Evolutionary conservation across 1,284 basidiomycete species (phyloP).

Genomic region (Cutaneotrichosporon sp.): DNA sequence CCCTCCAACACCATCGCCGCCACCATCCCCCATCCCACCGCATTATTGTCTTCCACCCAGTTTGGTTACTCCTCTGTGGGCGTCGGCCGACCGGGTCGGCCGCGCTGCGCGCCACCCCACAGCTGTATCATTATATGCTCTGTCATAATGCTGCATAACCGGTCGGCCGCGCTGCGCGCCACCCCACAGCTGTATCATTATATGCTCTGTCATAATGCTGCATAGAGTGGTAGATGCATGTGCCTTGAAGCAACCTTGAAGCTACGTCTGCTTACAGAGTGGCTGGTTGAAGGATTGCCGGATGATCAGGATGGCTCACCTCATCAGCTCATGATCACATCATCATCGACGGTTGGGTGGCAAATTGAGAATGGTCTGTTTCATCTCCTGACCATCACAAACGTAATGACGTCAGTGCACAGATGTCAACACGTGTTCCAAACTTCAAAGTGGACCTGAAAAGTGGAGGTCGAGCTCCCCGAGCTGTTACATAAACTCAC

Average conservation of each 20-base stretch:
- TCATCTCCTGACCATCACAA: background rate
- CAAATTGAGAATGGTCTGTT: background rate
- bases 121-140: conserved; percentile 17
- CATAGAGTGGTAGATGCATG: conserved; percentile 13
- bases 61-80: background rate
- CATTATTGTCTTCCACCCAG: conserved; percentile 3
- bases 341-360: background rate
- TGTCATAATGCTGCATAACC: conserved; percentile 13
- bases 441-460: background rate
- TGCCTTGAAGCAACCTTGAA: background rate
- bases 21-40: conserved; percentile 4
- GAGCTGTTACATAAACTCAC: background rate
- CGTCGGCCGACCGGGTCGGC: conserved; percentile 9
- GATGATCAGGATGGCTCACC: background rate
- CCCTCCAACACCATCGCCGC: background rate
- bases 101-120: conserved; percentile 9
- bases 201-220: conserved; percentile 10
- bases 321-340: background rate
- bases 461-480: background rate
- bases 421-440: too few species aligned
- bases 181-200: conserved; percentile 17
- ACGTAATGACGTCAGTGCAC: background rate
- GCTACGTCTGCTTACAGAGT: background rate
- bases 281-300: background rate
- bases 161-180: conserved; percentile 9